Conservation (phyloP, 1,284 basidiomycete genomes). For the Tilletia caries region DNA sequence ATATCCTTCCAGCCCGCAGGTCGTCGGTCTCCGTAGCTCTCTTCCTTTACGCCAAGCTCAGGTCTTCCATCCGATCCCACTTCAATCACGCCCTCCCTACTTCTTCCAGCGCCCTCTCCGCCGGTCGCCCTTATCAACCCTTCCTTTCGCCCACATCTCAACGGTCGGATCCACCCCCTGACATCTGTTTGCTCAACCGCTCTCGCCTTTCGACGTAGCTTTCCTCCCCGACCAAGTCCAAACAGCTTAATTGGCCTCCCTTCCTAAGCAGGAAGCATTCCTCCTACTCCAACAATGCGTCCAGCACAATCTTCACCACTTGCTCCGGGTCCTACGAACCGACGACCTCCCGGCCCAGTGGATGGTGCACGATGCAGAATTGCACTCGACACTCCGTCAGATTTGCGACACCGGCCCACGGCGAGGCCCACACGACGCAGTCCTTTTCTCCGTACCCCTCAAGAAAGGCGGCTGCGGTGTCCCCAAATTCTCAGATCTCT, state of each 20-base stretch:
- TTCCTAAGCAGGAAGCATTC: background rate
- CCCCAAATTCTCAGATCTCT: background rate
- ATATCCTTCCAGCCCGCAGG: background rate
- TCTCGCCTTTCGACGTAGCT: no score
- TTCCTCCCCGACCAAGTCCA: background rate
- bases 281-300: background rate
- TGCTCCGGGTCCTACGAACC: background rate
- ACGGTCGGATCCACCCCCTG: slow-evolving; percentile 6
- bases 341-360: background rate
- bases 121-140: background rate
- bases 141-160: background rate
- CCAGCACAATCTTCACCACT: no score
- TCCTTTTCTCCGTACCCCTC: background rate
- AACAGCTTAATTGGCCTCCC: background rate
- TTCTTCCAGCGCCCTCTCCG: background rate
- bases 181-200: slow-evolving; percentile 1
- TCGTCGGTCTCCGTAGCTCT: background rate
- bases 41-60: background rate
- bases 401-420: background rate
- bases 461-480: background rate
- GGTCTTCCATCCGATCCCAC: background rate
- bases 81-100: no score
- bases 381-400: background rate
- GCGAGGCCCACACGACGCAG: background rate
- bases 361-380: background rate